Evolutionary conservation across 495 filamentous ascomycete genomes (phyloP).

Genomic region (Neurospora hispaniola): DNA sequence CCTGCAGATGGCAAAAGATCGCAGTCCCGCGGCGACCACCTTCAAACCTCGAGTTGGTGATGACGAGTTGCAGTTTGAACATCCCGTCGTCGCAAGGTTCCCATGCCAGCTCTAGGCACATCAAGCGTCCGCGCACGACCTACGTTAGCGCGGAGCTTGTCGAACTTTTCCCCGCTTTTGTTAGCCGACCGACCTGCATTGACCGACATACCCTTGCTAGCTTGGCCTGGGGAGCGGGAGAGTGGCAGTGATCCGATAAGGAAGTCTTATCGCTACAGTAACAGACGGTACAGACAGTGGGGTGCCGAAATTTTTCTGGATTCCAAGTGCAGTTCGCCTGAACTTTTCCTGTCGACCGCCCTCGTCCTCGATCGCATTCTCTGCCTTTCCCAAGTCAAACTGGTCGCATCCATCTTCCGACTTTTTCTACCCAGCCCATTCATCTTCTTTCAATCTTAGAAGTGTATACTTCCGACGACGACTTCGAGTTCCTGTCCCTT

Average conservation of each 20-base stretch:
- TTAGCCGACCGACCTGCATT: background rate
- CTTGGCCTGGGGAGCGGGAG: background rate
- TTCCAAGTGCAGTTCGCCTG: background rate
- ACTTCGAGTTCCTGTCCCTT: background rate
- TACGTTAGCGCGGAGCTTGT: background rate
- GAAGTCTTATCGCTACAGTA: constrained; percentile 15
- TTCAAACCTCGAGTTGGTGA: background rate
- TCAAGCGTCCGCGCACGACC: background rate
- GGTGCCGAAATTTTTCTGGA: constrained; percentile 15
- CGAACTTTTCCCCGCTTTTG: background rate
- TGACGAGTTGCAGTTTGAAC: background rate
- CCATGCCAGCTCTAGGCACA: background rate
- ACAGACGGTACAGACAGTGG: constrained; percentile 7
- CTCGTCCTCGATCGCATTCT: background rate
- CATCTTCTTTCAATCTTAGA: background rate
- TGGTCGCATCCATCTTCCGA: background rate
- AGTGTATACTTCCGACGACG: background rate
- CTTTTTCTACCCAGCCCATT: background rate
- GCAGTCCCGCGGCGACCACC: background rate
- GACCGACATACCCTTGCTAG: background rate
- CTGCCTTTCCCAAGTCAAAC: background rate
- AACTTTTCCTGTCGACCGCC: constrained; percentile 14
- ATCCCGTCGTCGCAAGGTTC: background rate
- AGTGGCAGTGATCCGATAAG: constrained; percentile 14
- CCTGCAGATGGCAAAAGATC: background rate